Evolutionary conservation across 1,139 yeast genomes (phyloP).

Genomic region (Pichia sp.): DNA sequence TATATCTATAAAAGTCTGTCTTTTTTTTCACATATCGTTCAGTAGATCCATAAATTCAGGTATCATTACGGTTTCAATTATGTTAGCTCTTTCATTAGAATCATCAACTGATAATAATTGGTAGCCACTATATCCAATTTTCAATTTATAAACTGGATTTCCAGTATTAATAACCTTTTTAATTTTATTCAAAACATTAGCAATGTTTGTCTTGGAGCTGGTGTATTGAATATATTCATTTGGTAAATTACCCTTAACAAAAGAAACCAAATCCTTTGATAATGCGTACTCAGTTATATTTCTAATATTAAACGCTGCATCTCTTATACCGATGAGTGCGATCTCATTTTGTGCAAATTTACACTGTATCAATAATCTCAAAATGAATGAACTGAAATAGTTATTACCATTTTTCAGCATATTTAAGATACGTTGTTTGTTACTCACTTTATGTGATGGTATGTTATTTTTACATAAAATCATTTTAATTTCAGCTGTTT

Average conservation of each 20-base stretch:
- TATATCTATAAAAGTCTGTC: background rate
- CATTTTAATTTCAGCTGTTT: conserved; percentile 16
- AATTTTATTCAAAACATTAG: conserved; percentile 7
- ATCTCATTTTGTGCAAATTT: conserved; percentile 11
- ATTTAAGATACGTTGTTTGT: conserved; percentile 6
- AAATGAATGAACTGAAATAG: conserved; percentile 9
- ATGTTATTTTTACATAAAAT: conserved; percentile 8
- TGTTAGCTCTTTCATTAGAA: background rate
- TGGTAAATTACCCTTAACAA: conserved; percentile 7
- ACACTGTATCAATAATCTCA: conserved; percentile 13
- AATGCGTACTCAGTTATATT: conserved; percentile 9
- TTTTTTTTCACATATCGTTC: background rate
- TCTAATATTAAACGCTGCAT: conserved; percentile 11
- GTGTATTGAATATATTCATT: conserved; percentile 1
- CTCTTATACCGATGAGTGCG: conserved; percentile 16
- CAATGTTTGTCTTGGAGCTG: conserved; percentile 4
- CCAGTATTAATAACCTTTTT: background rate
- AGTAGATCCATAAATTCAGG: conserved; percentile 3
- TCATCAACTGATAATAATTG: conserved; percentile 4
- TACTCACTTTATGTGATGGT: conserved; percentile 3
- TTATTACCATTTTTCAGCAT: conserved; percentile 8
- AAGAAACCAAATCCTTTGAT: conserved; percentile 11
- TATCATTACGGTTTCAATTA: conserved; percentile 1
- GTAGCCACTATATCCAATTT: conserved; percentile 3
- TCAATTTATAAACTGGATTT: conserved; percentile 6